phyloP scores from a whole-genome alignment of 176 grass and related monocot genomes.

The Zea luxurians region DNA sequence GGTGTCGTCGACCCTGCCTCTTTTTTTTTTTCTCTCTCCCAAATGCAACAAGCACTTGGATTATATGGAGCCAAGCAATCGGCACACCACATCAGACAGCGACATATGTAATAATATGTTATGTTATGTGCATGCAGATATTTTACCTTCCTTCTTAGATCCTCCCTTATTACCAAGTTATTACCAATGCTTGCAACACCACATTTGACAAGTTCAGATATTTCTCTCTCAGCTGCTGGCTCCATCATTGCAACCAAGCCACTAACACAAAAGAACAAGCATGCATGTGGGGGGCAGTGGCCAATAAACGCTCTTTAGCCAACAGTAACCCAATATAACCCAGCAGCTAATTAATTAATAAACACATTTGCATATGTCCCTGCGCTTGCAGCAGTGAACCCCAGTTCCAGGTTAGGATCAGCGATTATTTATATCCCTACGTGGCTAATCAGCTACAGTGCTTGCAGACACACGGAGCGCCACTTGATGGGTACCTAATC shows the following conservation, averaged over 20 bases:
- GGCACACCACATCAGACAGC: too few relatives aligned
- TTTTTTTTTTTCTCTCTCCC: neutral
- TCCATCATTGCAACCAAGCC: conserved; percentile 39
- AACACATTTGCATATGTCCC: conserved; percentile 24
- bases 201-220: too few relatives aligned
- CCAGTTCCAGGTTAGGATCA: neutral
- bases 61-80: too few relatives aligned
- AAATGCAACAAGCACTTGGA: too few relatives aligned
- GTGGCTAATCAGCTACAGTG: conserved; percentile 30
- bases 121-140: too few relatives aligned
- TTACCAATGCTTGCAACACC: too few relatives aligned
- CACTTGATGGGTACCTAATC: conserved; percentile 44
- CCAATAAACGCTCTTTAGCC: neutral
- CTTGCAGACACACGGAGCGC: neutral
- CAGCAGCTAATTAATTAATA: neutral
- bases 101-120: too few relatives aligned
- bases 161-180: too few relatives aligned
- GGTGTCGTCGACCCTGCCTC: conserved; percentile 15
- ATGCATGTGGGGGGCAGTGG: conserved; percentile 38
- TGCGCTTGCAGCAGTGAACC: conserved; percentile 12
- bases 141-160: too few relatives aligned
- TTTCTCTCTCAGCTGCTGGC: conserved; percentile 36
- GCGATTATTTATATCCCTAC: conserved; percentile 7
- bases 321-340: conserved; percentile 18
- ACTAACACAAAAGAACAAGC: neutral